Evolutionary conservation across 768 basidiomycete species (phyloP), one percentile per base, ranked within the genome.

Genomic region (Calocera viscosa): DNA sequence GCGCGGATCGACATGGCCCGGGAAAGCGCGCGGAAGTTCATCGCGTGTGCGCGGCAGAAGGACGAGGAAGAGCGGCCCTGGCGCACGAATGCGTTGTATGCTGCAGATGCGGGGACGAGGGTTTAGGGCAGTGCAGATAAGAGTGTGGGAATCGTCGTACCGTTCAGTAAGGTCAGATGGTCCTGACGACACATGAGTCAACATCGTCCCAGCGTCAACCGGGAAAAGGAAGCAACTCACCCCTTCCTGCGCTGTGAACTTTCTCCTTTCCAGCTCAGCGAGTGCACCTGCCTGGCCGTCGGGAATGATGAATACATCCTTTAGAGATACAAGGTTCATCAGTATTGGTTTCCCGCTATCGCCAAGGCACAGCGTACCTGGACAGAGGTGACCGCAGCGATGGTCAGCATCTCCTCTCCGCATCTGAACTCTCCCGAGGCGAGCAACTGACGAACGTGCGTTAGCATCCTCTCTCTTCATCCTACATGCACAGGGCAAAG

Each of bases 221-320:
- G 34, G 16, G 47, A 22, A 66, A n/a, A 43, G 28, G n/a, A n/a
- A n/a, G n/a, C n/a, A 8, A 78, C 83, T 72, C 68, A 93, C 93
- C 72, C 96, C 96, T 83, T 99, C 96, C 76, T 98, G 94, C 0
- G 94, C 93, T 0, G 93, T 98, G 72, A 98, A 98, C 74, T 98
- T 98, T 67, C 96, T 79, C 64, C 93, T 82, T 75, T 98, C 94
- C 16, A 98, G 78, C 75, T 98, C 95, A 2, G 90, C 93, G 34
- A 92, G 74, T 1, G 92, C 91, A 14, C 91, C 91, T 3, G 84
- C 82, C 8, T 88, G 85, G 3, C 93, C 94, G 1, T 93, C 90
- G 2, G 89, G 87, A 66, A 91, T 90, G 28, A 94, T 76, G 74
- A 99, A 99, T 1, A 88, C 86, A 72, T 97, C 93, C 91, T 96